These are phyloP conservation scores for Andrographis paniculata DNA, from an alignment of 305 asterid genomes.

Conservation along the genomic window DNA sequence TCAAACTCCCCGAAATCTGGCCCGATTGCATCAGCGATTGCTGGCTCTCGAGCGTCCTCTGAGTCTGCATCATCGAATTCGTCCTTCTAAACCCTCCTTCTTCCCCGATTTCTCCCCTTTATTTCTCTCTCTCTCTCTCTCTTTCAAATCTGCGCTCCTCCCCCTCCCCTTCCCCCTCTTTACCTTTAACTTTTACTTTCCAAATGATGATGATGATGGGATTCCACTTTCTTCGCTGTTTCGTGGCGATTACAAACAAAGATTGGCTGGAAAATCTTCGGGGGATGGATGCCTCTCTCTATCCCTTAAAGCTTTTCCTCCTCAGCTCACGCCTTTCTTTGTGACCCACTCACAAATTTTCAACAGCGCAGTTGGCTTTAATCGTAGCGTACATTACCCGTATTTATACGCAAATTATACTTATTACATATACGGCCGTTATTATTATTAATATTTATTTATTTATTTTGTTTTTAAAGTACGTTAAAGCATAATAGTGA, in stretches of 20 bases:
- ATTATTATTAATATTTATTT: too few relatives aligned
- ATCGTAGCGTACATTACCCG: too few relatives aligned
- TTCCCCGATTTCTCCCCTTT: not conserved
- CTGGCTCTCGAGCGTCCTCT: constrained; percentile 8
- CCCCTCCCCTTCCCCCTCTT: constrained; percentile 8
- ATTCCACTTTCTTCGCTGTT: not conserved
- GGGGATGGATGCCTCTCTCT: too few relatives aligned
- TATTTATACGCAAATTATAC: too few relatives aligned
- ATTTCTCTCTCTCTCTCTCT: not conserved
- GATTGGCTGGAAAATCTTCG: too few relatives aligned
- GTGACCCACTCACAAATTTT: too few relatives aligned
- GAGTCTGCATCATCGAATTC: constrained; percentile 3
- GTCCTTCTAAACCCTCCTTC: not conserved
- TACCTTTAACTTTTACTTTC: constrained; percentile 26
- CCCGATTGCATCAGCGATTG: constrained; percentile 49
- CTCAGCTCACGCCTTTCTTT: too few relatives aligned
- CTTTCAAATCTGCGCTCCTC: constrained; percentile 10
- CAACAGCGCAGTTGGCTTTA: too few relatives aligned
- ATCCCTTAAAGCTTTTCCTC: too few relatives aligned
- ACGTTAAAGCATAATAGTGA: constrained; percentile 9
- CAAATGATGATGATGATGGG: constrained; percentile 29
- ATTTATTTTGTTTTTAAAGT: not conserved
- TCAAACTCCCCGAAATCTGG: constrained; percentile 60
- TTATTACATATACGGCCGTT: too few relatives aligned
- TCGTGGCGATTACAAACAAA: not conserved